Percentiles rank a stretch among this genome's conserved stretches.
Evolutionary conservation across 495 filamentous ascomycete species (phyloP).

Genomic region (Polyplosphaeria fusca): DNA sequence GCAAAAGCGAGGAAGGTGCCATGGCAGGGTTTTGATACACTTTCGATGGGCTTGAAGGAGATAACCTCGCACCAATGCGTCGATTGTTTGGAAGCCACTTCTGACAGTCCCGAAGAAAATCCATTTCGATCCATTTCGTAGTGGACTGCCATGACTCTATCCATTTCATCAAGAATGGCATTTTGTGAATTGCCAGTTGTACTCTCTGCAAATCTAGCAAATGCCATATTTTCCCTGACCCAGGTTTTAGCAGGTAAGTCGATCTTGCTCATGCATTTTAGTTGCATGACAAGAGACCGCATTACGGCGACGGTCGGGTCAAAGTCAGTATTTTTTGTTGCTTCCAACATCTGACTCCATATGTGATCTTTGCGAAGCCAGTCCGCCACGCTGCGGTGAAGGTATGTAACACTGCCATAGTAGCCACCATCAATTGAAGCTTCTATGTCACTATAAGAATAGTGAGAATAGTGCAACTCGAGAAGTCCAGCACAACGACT

Average conservation of each 20-base stretch:
- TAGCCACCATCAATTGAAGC: not conserved
- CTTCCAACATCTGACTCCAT: not conserved
- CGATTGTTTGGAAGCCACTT: no score
- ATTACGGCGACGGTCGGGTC: not conserved
- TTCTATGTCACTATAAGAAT: no score
- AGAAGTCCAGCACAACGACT: slow-evolving; percentile 2
- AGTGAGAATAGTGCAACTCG: not conserved
- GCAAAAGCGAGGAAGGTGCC: not conserved
- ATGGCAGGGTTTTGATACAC: not conserved
- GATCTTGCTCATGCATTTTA: no score
- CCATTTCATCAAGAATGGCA: not conserved
- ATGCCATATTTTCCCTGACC: not conserved
- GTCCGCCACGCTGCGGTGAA: not conserved
- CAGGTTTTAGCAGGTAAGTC: no score
- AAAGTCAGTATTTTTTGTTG: not conserved
- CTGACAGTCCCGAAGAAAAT: no score
- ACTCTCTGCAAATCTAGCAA: not conserved
- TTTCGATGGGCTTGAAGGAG: not conserved
- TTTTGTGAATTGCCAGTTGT: not conserved
- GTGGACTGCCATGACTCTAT: not conserved
- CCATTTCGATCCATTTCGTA: no score
- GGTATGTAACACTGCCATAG: not conserved
- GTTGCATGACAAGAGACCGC: not conserved
- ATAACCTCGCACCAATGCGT: not conserved
- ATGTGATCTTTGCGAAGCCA: not conserved